Percentiles rank a stretch among this genome's conserved stretches.
Evolutionary conservation across 2,329 filamentous ascomycete genomes (phyloP).

Genomic region (Phyllosticta citrichinensis): DNA sequence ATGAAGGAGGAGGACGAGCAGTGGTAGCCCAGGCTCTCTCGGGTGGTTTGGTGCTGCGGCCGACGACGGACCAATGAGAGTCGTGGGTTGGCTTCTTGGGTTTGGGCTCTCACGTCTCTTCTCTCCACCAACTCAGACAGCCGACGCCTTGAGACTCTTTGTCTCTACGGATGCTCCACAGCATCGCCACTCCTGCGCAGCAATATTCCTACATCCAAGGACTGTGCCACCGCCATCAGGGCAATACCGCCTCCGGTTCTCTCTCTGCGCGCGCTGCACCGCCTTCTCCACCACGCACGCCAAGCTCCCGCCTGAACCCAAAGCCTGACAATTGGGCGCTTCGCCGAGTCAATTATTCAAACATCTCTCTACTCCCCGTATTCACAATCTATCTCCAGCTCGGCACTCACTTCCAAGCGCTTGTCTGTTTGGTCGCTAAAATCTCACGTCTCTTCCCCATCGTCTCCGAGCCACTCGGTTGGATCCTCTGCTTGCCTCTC

Average conservation of each 20-base stretch:
- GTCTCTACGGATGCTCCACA: neutral
- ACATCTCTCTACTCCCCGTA: neutral
- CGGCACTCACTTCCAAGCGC: neutral
- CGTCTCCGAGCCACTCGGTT: neutral
- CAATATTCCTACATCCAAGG: neutral
- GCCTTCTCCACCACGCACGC: neutral
- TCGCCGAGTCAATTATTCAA: neutral
- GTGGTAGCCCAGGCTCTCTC: neutral
- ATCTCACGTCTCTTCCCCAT: neutral
- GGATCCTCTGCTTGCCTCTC: neutral
- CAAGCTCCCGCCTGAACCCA: neutral
- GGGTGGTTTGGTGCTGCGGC: neutral
- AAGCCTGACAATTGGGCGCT: neutral
- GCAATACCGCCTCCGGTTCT: neutral
- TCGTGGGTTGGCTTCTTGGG: neutral
- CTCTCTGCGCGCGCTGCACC: neutral
- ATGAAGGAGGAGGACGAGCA: neutral
- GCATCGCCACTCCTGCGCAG: neutral
- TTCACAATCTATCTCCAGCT: neutral
- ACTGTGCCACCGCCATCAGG: neutral
- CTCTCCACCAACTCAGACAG: neutral
- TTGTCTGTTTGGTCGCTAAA: neutral
- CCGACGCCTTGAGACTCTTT: neutral
- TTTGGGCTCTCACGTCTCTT: neutral
- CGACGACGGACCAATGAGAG: neutral